Evolutionary conservation across 1,284 basidiomycete species (phyloP).

Genomic region (Ustilago crameri): DNA sequence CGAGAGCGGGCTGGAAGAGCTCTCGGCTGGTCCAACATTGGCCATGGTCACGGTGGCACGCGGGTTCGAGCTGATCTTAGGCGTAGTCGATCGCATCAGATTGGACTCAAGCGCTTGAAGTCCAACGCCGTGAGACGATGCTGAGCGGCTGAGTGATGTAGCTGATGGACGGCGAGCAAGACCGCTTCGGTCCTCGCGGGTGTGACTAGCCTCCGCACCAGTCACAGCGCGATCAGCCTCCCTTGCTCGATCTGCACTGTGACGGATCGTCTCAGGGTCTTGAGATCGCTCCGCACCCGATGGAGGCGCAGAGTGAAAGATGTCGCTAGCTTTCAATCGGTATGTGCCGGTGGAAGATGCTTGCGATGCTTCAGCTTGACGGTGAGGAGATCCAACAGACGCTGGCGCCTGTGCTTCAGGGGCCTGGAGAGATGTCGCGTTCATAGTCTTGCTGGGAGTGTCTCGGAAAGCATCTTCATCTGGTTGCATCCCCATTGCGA

Average conservation of each 20-base stretch:
- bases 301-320: constrained; percentile 24
- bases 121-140: constrained; percentile 48
- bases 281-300: background rate
- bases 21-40: constrained; percentile 30
- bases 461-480: constrained; percentile 43
- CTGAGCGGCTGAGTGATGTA: constrained; percentile 27
- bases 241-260: too few relatives aligned
- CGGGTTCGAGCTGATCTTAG: constrained; percentile 21
- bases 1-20: constrained; percentile 24
- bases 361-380: constrained; percentile 19
- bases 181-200: constrained; percentile 2
- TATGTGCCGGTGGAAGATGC: constrained; percentile 24
- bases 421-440: background rate
- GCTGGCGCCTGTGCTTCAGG: constrained; percentile 3
- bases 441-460: background rate
- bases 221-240: too few relatives aligned
- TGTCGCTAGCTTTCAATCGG: constrained; percentile 48
- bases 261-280: background rate
- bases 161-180: constrained; percentile 10
- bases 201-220: background rate
- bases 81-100: constrained; percentile 35
- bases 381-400: constrained; percentile 8
- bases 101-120: constrained; percentile 47
- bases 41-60: constrained; percentile 17
- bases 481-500: constrained; percentile 49